phyloP scores from a whole-genome alignment of 78 protist genomes.

The Guillardia theta region DNA sequence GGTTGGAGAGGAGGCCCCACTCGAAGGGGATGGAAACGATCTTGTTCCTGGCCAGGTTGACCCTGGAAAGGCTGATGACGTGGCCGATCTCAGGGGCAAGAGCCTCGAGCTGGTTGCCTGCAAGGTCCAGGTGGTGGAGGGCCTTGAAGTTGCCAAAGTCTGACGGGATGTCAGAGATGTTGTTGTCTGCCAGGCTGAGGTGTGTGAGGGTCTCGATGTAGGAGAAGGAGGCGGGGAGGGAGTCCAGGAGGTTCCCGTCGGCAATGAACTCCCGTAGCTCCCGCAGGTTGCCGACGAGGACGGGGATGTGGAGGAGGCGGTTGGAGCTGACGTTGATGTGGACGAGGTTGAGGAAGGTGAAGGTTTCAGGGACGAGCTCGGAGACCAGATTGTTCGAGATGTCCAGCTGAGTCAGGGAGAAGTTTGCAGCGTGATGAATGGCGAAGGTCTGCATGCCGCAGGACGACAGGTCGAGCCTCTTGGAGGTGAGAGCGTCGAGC shows the following conservation, averaged over 20 bases:
- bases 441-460: not conserved
- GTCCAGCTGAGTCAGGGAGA: not conserved
- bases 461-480: not conserved
- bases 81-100: not conserved
- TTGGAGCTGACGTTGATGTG: conserved; percentile 14
- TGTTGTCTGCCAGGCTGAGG: not conserved
- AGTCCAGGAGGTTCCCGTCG: not conserved
- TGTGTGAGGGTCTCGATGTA: not conserved
- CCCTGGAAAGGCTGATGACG: not conserved
- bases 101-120: not conserved
- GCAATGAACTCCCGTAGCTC: not conserved
- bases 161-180: not conserved
- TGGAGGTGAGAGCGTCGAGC: not conserved
- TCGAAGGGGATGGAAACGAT: not conserved
- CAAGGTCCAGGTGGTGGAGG: not conserved
- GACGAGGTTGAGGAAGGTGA: not conserved
- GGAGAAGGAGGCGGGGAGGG: not conserved
- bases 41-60: not conserved
- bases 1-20: not conserved
- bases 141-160: not conserved
- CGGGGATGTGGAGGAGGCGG: not conserved
- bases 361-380: not conserved
- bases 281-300: not conserved
- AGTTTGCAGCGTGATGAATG: not conserved
- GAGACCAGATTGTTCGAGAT: not conserved